Evolutionary conservation across 768 basidiomycete species (phyloP).

Genomic region (Rhodotorula kratochvilovae): DNA sequence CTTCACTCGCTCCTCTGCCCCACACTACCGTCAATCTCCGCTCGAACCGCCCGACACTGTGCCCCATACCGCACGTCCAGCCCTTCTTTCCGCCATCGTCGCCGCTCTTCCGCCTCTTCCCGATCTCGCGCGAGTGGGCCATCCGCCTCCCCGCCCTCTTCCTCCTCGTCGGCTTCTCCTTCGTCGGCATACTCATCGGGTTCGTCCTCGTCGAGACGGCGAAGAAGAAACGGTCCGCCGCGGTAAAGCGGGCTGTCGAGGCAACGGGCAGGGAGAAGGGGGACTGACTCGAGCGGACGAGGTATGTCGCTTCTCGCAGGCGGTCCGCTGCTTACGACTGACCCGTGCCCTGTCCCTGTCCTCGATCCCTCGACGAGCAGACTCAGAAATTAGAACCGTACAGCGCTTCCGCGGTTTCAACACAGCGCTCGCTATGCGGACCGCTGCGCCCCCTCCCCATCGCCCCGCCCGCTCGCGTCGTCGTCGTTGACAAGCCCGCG

Average conservation of each 20-base stretch:
- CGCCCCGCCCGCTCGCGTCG: too few relatives aligned
- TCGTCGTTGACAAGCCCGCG: too few relatives aligned
- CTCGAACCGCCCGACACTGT: background rate
- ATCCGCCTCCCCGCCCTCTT: slow-evolving; percentile 77
- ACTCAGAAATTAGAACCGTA: too few relatives aligned
- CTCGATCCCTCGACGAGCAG: too few relatives aligned
- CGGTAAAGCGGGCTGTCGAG: background rate
- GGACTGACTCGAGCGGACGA: background rate
- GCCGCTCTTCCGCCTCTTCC: slow-evolving; percentile 73
- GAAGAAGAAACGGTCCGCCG: slow-evolving; percentile 51
- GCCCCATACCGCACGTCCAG: slow-evolving; percentile 48
- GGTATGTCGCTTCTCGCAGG: too few relatives aligned
- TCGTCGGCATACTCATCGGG: slow-evolving; percentile 74
- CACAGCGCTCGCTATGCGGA: too few relatives aligned
- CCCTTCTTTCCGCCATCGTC: slow-evolving; percentile 77
- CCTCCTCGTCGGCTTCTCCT: slow-evolving; percentile 72
- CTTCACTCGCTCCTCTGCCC: background rate
- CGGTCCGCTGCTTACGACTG: too few relatives aligned
- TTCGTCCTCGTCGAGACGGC: slow-evolving; percentile 71
- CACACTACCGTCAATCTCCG: background rate
- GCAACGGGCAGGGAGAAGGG: background rate
- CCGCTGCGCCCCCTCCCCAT: too few relatives aligned
- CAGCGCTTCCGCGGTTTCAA: too few relatives aligned
- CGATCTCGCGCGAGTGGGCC: slow-evolving; percentile 78
- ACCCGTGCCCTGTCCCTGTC: too few relatives aligned